Evolutionary conservation across 441 rosid genomes (phyloP), one percentile per base, ranked within the genome.

Genomic region (Gossypium schwendimanii): DNA sequence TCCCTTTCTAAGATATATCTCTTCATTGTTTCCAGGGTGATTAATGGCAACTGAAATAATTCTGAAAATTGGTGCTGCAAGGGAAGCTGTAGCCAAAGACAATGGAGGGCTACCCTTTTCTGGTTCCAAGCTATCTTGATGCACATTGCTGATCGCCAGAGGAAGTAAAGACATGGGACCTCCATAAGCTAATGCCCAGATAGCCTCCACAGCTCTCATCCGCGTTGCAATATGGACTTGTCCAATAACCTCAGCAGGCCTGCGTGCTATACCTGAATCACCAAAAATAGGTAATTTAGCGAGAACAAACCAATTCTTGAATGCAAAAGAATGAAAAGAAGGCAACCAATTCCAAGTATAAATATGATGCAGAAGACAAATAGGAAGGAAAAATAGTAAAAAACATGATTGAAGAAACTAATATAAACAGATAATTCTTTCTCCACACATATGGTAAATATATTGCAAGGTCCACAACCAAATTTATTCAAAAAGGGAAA

Each of bases 241-340:
- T 81, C 99, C 99, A 74, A 96, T 98, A 81, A 96, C 96, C 85
- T 96, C 98, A 60, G 95, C 99, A 39, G 98, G 98, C 65, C 99
- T 86, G 66, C 98, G 87, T 64, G 82, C 79, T 74, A 81, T 79
- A 73, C 99, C 99, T 92, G 82, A 76, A 77, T 77, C 72, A 79
- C 65, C 72, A 70, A 53, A 75, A 65, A 77, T 45, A 66, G 39
- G 70, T 57, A 59, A 33, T 23, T 66, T 71, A 58, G 66, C 68
- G 75, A 50, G 36, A 75, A 78, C 44, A 39, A 39, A 52, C 24
- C 52, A 69, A 12, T 3, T 28, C 59, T 50, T 50, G 23, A 15
- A 68, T 17, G 21, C 15, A 52, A 24, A 28, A 15, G 23, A 47
- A 49, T 36, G 36, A 47, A 24, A 24, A n/a, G 12, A 33, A 20